These are phyloP conservation scores for Marvania coccoides DNA, from an alignment of 139 green algal species.

Conservation along the genomic window DNA sequence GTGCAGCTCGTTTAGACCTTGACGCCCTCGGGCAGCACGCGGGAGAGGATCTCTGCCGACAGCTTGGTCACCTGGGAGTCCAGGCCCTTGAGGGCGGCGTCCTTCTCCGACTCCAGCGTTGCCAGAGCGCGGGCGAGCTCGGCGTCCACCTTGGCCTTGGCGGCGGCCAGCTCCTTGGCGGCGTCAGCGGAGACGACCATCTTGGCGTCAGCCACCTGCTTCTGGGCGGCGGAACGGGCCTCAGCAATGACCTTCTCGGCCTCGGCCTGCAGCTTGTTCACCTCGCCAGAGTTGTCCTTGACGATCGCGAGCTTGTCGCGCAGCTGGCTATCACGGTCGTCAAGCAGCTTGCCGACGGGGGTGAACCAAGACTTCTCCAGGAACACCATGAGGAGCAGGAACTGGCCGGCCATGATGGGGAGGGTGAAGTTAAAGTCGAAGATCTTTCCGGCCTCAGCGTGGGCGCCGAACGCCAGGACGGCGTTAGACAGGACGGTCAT, in stretches of 20 bases:
- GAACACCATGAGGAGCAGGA: conserved; percentile 88
- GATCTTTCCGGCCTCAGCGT: conserved; percentile 68
- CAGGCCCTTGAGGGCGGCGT: conserved; percentile 52
- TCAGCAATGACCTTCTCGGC: conserved; percentile 41
- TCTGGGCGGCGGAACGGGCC: conserved; percentile 34
- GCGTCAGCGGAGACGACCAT: conserved; percentile 19
- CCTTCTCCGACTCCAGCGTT: conserved; percentile 65
- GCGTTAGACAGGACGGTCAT: conserved; percentile 50
- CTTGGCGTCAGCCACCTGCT: conserved; percentile 38
- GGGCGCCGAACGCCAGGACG: conserved; percentile 59
- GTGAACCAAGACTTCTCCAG: conserved; percentile 90
- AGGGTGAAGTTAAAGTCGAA: conserved; percentile 79
- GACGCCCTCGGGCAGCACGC: conserved; percentile 74
- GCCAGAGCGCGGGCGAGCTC: conserved; percentile 51
- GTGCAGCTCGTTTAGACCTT: conserved; percentile 59
- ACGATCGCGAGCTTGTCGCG: conserved; percentile 67
- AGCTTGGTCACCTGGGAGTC: conserved; percentile 77
- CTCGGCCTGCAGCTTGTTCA: conserved; percentile 33
- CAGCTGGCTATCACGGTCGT: conserved; percentile 72
- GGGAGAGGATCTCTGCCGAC: conserved; percentile 61
- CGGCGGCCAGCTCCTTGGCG: conserved; percentile 34
- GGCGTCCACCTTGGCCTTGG: conserved; percentile 48
- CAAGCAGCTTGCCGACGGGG: conserved; percentile 77
- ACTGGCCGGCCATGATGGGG: conserved; percentile 70
- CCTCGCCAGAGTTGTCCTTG: conserved; percentile 53